These are phyloP conservation scores for Amphicarpaea edgeworthii DNA, from an alignment of 306 rosid species.

Conservation along the genomic window DNA sequence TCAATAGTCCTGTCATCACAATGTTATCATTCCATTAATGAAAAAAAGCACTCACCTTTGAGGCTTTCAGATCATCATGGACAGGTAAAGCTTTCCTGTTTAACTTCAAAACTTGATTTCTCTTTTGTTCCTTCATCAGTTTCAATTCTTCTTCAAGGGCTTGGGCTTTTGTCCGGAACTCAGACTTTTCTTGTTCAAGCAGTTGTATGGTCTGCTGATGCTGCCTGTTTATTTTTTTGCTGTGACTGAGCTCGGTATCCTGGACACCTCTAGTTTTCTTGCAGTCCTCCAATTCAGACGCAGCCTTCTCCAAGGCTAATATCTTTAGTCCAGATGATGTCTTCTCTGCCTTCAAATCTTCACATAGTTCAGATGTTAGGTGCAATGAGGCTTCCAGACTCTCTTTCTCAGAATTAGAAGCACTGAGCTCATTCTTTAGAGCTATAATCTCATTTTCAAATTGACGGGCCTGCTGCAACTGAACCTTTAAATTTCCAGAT, in stretches of 20 bases:
- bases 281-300: conserved; percentile 59
- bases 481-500: conserved; percentile 47
- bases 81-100: conserved; percentile 53
- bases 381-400: conserved; percentile 58
- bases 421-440: conserved; percentile 55
- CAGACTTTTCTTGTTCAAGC: conserved; percentile 64
- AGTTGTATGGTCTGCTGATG: conserved; percentile 54
- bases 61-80: conserved; percentile 64
- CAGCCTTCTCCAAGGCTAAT: conserved; percentile 53
- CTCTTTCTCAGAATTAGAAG: conserved; percentile 55
- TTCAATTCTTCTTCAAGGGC: conserved; percentile 62
- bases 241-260: conserved; percentile 53
- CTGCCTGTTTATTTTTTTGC: conserved; percentile 56
- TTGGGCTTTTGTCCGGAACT: conserved; percentile 49
- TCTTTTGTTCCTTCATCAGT: conserved; percentile 58
- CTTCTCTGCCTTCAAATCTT: conserved; percentile 61
- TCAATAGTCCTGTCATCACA: conserved; percentile 35
- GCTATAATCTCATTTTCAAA: conserved; percentile 53
- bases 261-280: conserved; percentile 47
- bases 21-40: conserved; percentile 40
- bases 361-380: conserved; percentile 53
- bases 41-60: conserved; percentile 60
- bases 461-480: conserved; percentile 52
- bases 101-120: conserved; percentile 49
- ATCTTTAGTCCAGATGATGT: conserved; percentile 48